Conservation (phyloP, 805 yeast genomes). For the Yarrowia divulgata region DNA sequence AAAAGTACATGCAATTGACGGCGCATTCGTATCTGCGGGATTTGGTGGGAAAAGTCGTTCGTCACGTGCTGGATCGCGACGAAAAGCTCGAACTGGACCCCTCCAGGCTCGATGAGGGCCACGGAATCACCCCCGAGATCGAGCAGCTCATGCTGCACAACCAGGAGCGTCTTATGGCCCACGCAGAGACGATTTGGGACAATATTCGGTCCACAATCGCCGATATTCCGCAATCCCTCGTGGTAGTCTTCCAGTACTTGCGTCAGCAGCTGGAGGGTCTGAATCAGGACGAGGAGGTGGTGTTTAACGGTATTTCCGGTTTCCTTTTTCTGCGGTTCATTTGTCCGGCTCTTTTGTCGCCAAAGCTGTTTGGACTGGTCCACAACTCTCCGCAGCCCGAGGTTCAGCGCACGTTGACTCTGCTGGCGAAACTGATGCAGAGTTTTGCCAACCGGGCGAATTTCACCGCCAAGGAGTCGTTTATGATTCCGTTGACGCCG, state of each 20-base stretch:
- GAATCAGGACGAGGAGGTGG: constrained; percentile 43
- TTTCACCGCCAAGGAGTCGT: constrained; percentile 41
- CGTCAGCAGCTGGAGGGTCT: constrained; percentile 61
- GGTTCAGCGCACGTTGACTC: constrained; percentile 77
- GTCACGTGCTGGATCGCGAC: constrained; percentile 59
- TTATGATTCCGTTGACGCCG: constrained; percentile 41
- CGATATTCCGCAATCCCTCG: constrained; percentile 75
- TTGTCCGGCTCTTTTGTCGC: constrained; percentile 92
- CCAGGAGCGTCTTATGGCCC: constrained; percentile 57
- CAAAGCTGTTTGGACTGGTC: constrained; percentile 79
- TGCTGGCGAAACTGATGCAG: constrained; percentile 70
- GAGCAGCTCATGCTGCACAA: constrained; percentile 54
- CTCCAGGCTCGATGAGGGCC: constrained; percentile 52
- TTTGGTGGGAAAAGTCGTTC: constrained; percentile 73
- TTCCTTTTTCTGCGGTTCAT: constrained; percentile 83
- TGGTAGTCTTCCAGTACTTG: constrained; percentile 66
- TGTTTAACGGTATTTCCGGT: constrained; percentile 80
- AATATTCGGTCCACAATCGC: constrained; percentile 69
- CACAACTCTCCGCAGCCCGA: constrained; percentile 73
- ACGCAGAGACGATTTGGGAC: constrained; percentile 69
- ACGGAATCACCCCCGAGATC: constrained; percentile 43
- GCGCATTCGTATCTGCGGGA: constrained; percentile 82
- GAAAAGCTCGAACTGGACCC: constrained; percentile 84
- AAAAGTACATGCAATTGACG: constrained; percentile 72
- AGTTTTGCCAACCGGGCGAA: constrained; percentile 59